Evolutionary conservation across 1,284 basidiomycete species (phyloP), one percentile per base, ranked within the genome.

Genomic region (Taiwanofungus camphoratus): DNA sequence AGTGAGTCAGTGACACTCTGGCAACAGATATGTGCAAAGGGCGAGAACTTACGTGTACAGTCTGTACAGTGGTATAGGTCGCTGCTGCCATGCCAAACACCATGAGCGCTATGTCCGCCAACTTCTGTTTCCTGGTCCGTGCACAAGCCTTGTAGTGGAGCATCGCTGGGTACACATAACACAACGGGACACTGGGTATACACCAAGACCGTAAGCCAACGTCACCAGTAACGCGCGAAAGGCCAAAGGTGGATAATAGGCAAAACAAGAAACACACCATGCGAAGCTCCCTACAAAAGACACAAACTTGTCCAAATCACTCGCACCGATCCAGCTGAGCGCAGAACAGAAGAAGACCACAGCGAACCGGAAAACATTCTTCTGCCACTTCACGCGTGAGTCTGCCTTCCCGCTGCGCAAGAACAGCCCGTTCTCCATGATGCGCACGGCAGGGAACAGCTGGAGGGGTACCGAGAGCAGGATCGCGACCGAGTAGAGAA

Each of bases 371-470:
- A 98, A 95, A 19, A 77, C 58, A 59, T 99, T 99, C 82, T 99
- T 99, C 57, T 83, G 73, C 92, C 95, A 90, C 61, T 88, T 89
- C 58, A 89, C 81, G 42, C 73, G 68, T 27, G 62, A 49, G 58
- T 84, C 67, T 27, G 54, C 71, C 64, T 92, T 91, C 50, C 97
- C 96, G 56, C 93, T 96, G 40, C 79, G 81, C 40, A 80, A 78
- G 63, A 99, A 98, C n/a, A 99, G 60, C 2, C 91, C 94, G 55
- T 95, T 95, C 72, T 99, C 96, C 68, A 99, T 81, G 61, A 99
- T 98, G 35, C 93, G 81, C 36, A 97, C 84, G 1, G 94, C 96
- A 0, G 95, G 95, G 87, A 99, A 98, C 44, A 99, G 83, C 62
- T 96, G 93, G 3, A 99, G 77, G 0, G 95, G 95, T 12, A 91